phyloP scores from a whole-genome alignment of 192 early-diverging fungal genomes.

The Dispira simplex region DNA sequence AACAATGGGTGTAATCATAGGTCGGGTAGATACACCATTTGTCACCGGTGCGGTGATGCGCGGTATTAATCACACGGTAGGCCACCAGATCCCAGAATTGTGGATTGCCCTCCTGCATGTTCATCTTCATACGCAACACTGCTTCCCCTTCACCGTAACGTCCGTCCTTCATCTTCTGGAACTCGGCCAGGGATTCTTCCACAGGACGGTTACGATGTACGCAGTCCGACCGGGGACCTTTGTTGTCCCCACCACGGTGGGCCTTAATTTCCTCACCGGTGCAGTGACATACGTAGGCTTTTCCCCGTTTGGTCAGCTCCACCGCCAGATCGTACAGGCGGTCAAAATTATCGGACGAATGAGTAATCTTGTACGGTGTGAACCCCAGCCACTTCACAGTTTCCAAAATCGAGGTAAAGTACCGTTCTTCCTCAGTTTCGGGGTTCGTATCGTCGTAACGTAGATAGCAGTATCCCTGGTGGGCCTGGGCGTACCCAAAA shows the following conservation, averaged over 20 bases:
- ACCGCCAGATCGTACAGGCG: slow-evolving; percentile 88
- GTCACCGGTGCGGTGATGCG: slow-evolving; percentile 83
- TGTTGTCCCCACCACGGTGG: slow-evolving; percentile 79
- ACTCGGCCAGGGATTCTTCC: slow-evolving; percentile 81
- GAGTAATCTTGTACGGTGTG: slow-evolving; percentile 77
- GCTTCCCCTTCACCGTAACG: slow-evolving; percentile 81
- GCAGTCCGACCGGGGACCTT: slow-evolving; percentile 78
- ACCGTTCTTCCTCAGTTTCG: slow-evolving; percentile 88
- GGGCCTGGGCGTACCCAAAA: slow-evolving; percentile 92
- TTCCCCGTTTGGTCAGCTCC: slow-evolving; percentile 74
- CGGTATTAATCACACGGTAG: slow-evolving; percentile 84
- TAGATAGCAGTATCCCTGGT: slow-evolving; percentile 83
- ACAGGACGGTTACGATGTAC: slow-evolving; percentile 84
- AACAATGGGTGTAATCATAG: slow-evolving; percentile 98
- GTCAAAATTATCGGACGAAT: slow-evolving; percentile 98
- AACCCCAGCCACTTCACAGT: slow-evolving; percentile 94
- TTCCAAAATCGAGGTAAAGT: slow-evolving; percentile 90
- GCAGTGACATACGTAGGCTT: slow-evolving; percentile 92
- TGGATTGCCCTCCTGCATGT: slow-evolving; percentile 91
- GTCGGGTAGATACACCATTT: slow-evolving; percentile 99
- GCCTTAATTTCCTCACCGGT: slow-evolving; percentile 85
- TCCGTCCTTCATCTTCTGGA: slow-evolving; percentile 98
- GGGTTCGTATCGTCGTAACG: slow-evolving; percentile 84
- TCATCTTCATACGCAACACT: slow-evolving; percentile 99
- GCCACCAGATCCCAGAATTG: slow-evolving; percentile 99